phyloP scores from a whole-genome alignment of 2,329 filamentous ascomycete genomes.

The Diaporthe humulicola region DNA sequence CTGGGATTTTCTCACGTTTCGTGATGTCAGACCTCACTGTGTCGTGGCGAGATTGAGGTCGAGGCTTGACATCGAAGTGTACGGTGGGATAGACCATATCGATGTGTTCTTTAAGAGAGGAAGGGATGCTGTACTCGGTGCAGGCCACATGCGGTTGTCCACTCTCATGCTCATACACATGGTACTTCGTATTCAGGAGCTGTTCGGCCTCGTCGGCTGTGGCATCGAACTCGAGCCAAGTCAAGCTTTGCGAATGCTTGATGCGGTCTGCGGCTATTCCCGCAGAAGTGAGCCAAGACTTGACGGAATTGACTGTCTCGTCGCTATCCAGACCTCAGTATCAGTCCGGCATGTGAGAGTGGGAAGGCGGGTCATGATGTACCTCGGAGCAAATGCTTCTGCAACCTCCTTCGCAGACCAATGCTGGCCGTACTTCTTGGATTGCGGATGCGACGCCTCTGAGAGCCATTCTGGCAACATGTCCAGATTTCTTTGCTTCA shows the following conservation, averaged over 20 bases:
- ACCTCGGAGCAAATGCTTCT: conserved; percentile 38
- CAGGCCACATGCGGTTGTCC: conserved; percentile 37
- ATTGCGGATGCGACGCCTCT: conserved; percentile 34
- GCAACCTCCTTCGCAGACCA: conserved; percentile 37
- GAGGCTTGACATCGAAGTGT: conserved; percentile 36
- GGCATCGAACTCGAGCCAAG: conserved; percentile 38
- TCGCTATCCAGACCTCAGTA: conserved; percentile 8
- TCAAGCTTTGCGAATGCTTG: conserved; percentile 33
- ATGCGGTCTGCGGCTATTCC: conserved; percentile 38
- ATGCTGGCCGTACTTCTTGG: conserved; percentile 37
- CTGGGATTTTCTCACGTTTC: conserved; percentile 7
- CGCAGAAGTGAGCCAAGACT: conserved; percentile 32
- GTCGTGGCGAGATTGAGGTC: neutral
- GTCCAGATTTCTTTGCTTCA: conserved; percentile 39
- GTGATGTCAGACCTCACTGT: neutral
- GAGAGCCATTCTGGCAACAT: conserved; percentile 33
- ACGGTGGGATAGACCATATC: conserved; percentile 38
- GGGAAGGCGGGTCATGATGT: neutral
- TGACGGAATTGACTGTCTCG: conserved; percentile 35
- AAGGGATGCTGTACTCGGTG: conserved; percentile 36
- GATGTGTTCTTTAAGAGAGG: conserved; percentile 37
- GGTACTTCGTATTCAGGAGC: conserved; percentile 39
- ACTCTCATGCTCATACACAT: conserved; percentile 36
- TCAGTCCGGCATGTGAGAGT: neutral
- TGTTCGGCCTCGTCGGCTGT: conserved; percentile 37